phyloP scores from a whole-genome alignment of 345 rosid genomes.

The Rhodomyrtus tomentosa region DNA sequence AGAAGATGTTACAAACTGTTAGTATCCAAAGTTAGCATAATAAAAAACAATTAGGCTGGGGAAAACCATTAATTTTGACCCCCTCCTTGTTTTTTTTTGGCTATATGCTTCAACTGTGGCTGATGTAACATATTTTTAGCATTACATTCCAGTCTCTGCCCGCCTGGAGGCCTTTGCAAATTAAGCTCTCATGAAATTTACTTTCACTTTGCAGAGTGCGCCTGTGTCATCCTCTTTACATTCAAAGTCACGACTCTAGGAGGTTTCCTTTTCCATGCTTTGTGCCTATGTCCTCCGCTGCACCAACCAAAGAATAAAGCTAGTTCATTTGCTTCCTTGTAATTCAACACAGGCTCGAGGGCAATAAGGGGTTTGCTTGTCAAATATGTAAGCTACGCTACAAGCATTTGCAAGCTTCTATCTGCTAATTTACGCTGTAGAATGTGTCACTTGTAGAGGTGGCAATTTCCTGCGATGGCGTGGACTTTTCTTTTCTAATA shows the following conservation, averaged over 20 bases:
- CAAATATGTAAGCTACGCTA: not conserved
- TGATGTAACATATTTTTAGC: not conserved
- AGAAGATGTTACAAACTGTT: not conserved
- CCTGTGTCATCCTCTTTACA: conserved; percentile 19
- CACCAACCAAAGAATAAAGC: not conserved
- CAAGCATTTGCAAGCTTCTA: not conserved
- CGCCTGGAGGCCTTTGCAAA: not conserved
- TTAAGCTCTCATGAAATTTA: not conserved
- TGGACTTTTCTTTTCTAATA: not conserved
- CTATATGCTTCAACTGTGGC: not conserved
- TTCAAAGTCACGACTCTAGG: conserved; percentile 39
- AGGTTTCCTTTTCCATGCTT: not conserved
- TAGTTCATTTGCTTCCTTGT: not conserved
- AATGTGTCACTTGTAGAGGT: not conserved
- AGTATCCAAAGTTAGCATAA: not conserved
- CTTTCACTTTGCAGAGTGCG: conserved; percentile 28
- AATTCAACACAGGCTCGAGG: not conserved
- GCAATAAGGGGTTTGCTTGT: not conserved
- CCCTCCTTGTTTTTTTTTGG: not conserved
- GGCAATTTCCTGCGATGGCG: not conserved
- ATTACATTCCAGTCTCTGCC: not conserved
- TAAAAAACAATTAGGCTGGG: not conserved
- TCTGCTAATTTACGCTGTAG: not conserved
- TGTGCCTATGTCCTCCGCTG: not conserved
- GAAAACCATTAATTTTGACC: not conserved